phyloP scores from a whole-genome alignment of 2,329 filamentous ascomycete species.

The Penicillium brevicompactum region DNA sequence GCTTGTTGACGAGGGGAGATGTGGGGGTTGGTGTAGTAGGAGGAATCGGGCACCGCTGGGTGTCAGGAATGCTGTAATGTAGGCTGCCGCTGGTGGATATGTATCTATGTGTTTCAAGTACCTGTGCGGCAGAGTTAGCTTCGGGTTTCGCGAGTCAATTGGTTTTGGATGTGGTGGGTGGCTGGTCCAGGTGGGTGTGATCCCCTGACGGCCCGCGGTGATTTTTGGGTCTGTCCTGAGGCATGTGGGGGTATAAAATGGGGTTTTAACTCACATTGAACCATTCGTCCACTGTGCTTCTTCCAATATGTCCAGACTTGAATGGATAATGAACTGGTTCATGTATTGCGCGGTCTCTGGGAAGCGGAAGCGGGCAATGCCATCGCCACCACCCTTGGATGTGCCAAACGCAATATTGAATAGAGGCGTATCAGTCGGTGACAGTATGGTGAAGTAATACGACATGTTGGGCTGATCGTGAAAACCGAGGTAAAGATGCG shows the following conservation, averaged over 20 bases:
- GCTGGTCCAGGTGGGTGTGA: neutral
- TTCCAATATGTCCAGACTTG: constrained; percentile 90
- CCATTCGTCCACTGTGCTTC: constrained; percentile 92
- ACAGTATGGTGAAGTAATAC: constrained; percentile 97
- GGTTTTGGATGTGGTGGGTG: neutral
- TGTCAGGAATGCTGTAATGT: constrained; percentile 93
- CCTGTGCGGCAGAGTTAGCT: constrained; percentile 51
- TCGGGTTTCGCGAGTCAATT: neutral
- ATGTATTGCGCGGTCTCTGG: constrained; percentile 84
- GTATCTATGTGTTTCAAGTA: constrained; percentile 96
- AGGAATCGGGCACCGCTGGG: constrained; percentile 92
- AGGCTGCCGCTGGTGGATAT: constrained; percentile 81
- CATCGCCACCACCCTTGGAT: constrained; percentile 93
- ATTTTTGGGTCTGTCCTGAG: neutral
- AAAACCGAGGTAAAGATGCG: constrained; percentile 4
- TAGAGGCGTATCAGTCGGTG: constrained; percentile 90
- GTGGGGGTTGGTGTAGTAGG: constrained; percentile 79
- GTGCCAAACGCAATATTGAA: constrained; percentile 98
- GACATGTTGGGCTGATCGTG: constrained; percentile 66
- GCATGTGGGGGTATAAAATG: neutral
- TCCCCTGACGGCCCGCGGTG: neutral
- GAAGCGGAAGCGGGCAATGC: constrained; percentile 86
- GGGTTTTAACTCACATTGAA: constrained; percentile 64
- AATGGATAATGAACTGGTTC: constrained; percentile 97
- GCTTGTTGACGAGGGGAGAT: constrained; percentile 42